Percentiles rank a stretch among this genome's conserved stretches.
Evolutionary conservation across 768 basidiomycete genomes (phyloP).

Genomic region (Boletales sp.): DNA sequence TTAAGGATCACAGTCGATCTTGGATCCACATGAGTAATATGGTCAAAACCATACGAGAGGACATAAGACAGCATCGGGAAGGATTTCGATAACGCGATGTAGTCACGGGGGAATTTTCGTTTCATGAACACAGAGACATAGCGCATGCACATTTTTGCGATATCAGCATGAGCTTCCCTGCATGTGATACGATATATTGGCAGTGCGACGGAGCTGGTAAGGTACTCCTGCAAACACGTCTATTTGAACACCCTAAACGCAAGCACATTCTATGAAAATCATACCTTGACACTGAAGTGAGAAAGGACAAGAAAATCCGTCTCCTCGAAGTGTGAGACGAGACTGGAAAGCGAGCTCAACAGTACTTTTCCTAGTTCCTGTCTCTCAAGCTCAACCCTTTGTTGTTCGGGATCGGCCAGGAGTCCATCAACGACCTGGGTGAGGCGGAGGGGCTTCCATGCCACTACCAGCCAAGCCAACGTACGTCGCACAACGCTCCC

Average conservation of each 20-base stretch:
- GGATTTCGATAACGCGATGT: not conserved
- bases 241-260: too few relatives aligned
- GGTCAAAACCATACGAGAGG: constrained; percentile 1
- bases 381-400: too few relatives aligned
- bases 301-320: not conserved
- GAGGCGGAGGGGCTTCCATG: not conserved
- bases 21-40: not conserved
- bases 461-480: not conserved
- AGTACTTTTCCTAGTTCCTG: too few relatives aligned
- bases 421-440: not conserved
- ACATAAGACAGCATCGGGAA: not conserved
- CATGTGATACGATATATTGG: not conserved
- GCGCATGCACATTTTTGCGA: not conserved
- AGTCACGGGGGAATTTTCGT: not conserved
- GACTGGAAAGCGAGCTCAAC: not conserved
- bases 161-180: not conserved
- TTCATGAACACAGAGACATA: not conserved
- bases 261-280: not conserved
- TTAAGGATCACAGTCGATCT: not conserved
- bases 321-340: not conserved
- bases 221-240: not conserved
- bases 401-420: too few relatives aligned
- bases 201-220: not conserved
- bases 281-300: constrained; percentile 1
- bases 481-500: not conserved